Evolutionary conservation across 2,329 filamentous ascomycete species (phyloP), one percentile per base, ranked within the genome.

Genomic region (Neodidymelliopsis sp.): DNA sequence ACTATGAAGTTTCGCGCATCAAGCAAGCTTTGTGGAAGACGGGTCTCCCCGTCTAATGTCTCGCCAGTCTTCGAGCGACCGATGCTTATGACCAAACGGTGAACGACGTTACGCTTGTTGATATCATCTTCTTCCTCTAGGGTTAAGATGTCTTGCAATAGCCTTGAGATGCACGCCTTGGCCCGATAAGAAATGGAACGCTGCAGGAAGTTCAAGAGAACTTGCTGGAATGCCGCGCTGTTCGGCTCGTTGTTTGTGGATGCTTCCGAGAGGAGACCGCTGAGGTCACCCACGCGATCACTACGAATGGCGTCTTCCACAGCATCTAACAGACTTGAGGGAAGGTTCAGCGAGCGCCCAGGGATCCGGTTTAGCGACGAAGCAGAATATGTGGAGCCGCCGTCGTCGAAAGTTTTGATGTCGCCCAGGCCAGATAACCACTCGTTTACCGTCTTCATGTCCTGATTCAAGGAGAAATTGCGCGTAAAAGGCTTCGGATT

Each of bases 81-180:
- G 61, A 97, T 95, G 15, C 92, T 87, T 51, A 97, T 95, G 30
- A 99, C 88, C 2, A 97, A 79, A 7, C 94, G 87, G 70, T 99
- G 94, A 37, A 99, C 84, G 69, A 91, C 94, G 69, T 97, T 99
- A 10, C 94, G 87, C 63, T 88, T 87, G 74, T 97, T 96, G 67
- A 99, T 91, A 66, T 97, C 94, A 60, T 96, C 90, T 2, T 89
- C 84, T 66, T 96, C 92, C 38, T 96, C 86, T 2, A 97, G 80
- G 1, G 83, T 86, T 33, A 85, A 81, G 40, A 94, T 80, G 30
- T 85, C 81, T 9, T 78, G 75, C 2, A 99, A 73, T 1, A 97
- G 80, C 49, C 82, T 82, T n/a, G 82, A 76, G 38, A 97, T 88
- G 64, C 85, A 91, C 18, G 78, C 74, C 62, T 82, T 87, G 0